These are phyloP conservation scores for Ormosia emarginata DNA, from an alignment of 306 rosid species.

Conservation along the genomic window DNA sequence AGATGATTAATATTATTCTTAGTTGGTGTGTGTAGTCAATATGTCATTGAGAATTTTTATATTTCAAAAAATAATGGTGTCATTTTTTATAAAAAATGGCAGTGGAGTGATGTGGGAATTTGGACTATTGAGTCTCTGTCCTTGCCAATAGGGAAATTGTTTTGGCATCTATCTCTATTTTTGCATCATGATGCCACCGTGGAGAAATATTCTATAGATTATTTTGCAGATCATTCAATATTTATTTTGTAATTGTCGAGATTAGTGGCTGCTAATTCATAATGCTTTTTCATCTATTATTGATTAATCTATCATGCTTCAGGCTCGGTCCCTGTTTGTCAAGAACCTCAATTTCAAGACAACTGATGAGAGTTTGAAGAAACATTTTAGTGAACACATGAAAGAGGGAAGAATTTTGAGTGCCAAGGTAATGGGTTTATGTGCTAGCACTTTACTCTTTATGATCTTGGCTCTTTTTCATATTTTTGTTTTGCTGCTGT, in stretches of 20 bases:
- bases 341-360: slow-evolving; percentile 92
- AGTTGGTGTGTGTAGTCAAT: background rate
- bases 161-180: background rate
- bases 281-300: background rate
- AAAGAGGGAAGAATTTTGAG: slow-evolving; percentile 72
- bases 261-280: background rate
- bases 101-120: background rate
- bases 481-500: slow-evolving; percentile 11
- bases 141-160: background rate
- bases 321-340: slow-evolving; percentile 86
- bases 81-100: background rate
- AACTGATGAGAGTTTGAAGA: slow-evolving; percentile 60
- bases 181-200: background rate
- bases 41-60: background rate
- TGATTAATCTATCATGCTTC: slow-evolving; percentile 28
- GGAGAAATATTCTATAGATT: background rate
- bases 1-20: background rate
- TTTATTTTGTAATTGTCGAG: background rate
- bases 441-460: background rate
- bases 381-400: slow-evolving; percentile 62
- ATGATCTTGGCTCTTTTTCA: background rate
- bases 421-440: slow-evolving; percentile 57
- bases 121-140: background rate
- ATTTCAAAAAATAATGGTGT: background rate
- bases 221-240: background rate